Evolutionary conservation across 2,329 filamentous ascomycete genomes (phyloP).

Genomic region (Lachnellula subtilissima): DNA sequence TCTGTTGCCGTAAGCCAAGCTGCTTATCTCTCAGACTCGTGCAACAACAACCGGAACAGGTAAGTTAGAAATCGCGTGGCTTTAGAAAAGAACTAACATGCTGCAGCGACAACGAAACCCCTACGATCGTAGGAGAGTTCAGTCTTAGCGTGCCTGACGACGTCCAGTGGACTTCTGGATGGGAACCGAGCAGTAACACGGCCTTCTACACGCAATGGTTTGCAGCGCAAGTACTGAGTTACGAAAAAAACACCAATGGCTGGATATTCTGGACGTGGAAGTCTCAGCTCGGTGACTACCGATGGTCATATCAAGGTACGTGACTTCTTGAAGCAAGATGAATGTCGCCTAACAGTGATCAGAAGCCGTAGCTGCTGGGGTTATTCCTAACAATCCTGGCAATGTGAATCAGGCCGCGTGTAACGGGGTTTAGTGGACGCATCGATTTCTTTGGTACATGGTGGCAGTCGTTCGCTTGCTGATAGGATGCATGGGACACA

Average conservation of each 20-base stretch:
- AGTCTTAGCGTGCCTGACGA: constrained; percentile 47
- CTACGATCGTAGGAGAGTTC: constrained; percentile 56
- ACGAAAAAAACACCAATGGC: constrained; percentile 45
- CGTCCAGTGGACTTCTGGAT: constrained; percentile 42
- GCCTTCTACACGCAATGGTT: constrained; percentile 54
- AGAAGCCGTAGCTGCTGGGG: constrained; percentile 35
- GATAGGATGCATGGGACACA: not conserved
- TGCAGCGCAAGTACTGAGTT: constrained; percentile 50
- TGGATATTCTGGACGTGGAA: constrained; percentile 63
- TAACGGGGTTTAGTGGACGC: constrained; percentile 3
- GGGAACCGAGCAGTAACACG: constrained; percentile 35
- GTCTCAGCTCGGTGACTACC: constrained; percentile 41
- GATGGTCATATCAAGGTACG: constrained; percentile 43
- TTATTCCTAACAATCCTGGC: constrained; percentile 33
- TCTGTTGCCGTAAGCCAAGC: constrained; percentile 40
- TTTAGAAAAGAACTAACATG: not conserved
- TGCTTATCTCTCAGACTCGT: constrained; percentile 48
- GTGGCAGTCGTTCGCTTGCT: not conserved
- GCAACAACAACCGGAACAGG: constrained; percentile 41
- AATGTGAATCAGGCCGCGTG: constrained; percentile 12
- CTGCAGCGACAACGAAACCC: constrained; percentile 27
- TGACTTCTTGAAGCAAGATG: not conserved
- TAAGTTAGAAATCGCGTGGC: not conserved
- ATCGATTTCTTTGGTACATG: not conserved
- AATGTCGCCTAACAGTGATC: not conserved